phyloP scores from a whole-genome alignment of 768 basidiomycete species.

The Pseudohyphozyma bogoriensis region DNA sequence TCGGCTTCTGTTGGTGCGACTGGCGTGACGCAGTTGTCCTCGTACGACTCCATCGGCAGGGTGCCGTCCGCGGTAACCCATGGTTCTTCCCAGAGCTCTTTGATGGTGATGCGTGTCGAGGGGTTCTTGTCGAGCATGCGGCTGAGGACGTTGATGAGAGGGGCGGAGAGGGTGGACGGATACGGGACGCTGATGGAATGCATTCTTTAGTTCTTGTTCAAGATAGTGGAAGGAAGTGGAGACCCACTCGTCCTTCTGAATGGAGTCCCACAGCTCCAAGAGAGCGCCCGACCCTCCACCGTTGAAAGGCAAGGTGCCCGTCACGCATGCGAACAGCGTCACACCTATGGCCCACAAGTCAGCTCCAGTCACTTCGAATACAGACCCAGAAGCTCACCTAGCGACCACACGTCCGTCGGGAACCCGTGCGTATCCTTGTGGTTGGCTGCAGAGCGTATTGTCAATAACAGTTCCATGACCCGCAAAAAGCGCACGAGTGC shows the following conservation, averaged over 20 bases:
- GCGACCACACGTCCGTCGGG: constrained; percentile 31
- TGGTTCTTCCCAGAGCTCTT: constrained; percentile 16
- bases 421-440: constrained; percentile 9
- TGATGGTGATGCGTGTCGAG: constrained; percentile 1
- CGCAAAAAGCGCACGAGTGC: not conserved
- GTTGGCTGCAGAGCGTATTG: not conserved
- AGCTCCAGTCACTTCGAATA: not conserved
- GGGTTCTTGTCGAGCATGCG: constrained; percentile 10
- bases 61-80: constrained; percentile 7
- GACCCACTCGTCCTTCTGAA: constrained; percentile 23
- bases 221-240: not conserved
- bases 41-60: constrained; percentile 9
- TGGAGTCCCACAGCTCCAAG: constrained; percentile 26
- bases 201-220: too few relatives aligned
- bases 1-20: constrained; percentile 18
- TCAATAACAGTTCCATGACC: not conserved
- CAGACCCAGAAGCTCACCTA: constrained; percentile 8
- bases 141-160: not conserved
- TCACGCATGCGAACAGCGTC: constrained; percentile 28
- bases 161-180: not conserved
- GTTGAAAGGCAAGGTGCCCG: constrained; percentile 27
- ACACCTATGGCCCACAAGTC: not conserved
- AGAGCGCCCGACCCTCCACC: constrained; percentile 5
- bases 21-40: constrained; percentile 13
- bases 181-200: not conserved